Evolutionary conservation across 2,329 filamentous ascomycete species (phyloP).

Genomic region (Myriosclerotinia scirpicola): DNA sequence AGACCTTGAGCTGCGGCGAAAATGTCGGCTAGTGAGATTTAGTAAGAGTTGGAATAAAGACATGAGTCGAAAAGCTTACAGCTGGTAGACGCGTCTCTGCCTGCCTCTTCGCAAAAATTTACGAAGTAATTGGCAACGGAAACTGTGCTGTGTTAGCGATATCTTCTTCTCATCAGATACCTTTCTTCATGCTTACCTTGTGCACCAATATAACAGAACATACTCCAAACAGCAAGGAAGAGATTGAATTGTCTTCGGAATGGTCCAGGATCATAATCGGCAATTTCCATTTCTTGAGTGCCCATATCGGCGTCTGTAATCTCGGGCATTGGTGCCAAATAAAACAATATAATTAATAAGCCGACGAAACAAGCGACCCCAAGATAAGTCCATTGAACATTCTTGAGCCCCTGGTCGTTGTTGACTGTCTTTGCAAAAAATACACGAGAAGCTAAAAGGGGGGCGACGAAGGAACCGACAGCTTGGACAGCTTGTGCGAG

Average conservation of each 20-base stretch:
- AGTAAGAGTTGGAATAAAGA: not conserved
- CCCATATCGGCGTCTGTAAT: slow-evolving; percentile 72
- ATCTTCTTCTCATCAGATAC: no score
- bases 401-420: slow-evolving; percentile 45
- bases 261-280: slow-evolving; percentile 55
- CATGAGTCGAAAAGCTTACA: slow-evolving; percentile 23
- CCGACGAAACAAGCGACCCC: slow-evolving; percentile 60
- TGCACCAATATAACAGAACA: slow-evolving; percentile 77
- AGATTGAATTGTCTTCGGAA: slow-evolving; percentile 71
- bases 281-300: slow-evolving; percentile 52
- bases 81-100: slow-evolving; percentile 46
- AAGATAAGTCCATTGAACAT: slow-evolving; percentile 66
- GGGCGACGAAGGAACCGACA: slow-evolving; percentile 70
- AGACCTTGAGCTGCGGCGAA: slow-evolving; percentile 64
- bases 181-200: slow-evolving; percentile 45
- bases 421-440: slow-evolving; percentile 64
- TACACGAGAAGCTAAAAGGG: slow-evolving; percentile 69
- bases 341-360: slow-evolving; percentile 62
- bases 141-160: slow-evolving; percentile 40
- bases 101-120: slow-evolving; percentile 65
- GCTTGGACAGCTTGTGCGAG: slow-evolving; percentile 76
- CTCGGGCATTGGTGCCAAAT: slow-evolving; percentile 64
- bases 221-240: slow-evolving; percentile 72
- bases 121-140: slow-evolving; percentile 68
- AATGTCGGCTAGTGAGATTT: slow-evolving; percentile 54